These are phyloP conservation scores for Rhododendron kiyosumense DNA, from an alignment of 148 eudicot genomes.

Conservation along the genomic window DNA sequence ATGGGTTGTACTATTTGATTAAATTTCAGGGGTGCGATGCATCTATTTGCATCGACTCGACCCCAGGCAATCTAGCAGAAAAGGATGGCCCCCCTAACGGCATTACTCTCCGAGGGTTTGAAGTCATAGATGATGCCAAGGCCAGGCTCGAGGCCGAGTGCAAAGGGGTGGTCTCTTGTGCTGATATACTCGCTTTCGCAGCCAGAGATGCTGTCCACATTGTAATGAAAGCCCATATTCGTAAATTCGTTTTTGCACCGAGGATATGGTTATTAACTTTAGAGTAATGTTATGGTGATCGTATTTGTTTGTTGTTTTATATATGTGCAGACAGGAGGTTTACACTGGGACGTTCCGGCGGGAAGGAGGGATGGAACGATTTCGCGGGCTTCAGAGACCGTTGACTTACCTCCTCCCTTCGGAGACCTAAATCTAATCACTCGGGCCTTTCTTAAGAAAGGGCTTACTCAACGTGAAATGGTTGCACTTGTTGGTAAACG, in stretches of 20 bases:
- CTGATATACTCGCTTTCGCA: constrained; percentile 18
- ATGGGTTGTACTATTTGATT: not conserved
- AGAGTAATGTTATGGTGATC: not conserved
- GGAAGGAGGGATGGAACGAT: constrained; percentile 44
- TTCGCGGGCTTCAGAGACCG: constrained; percentile 33
- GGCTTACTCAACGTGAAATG: constrained; percentile 34
- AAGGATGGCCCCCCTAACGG: constrained; percentile 16
- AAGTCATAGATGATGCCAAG: constrained; percentile 13
- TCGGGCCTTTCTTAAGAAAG: constrained; percentile 29
- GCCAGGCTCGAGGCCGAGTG: constrained; percentile 14
- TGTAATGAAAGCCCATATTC: not conserved
- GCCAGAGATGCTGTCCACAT: constrained; percentile 14
- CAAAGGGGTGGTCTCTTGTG: constrained; percentile 14
- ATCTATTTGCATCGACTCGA: constrained; percentile 8
- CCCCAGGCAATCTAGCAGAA: constrained; percentile 8
- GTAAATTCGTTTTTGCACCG: not conserved
- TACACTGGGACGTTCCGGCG: constrained; percentile 34
- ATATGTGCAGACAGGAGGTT: constrained; percentile 20
- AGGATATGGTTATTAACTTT: not conserved
- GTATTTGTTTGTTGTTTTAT: not conserved
- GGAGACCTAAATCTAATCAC: constrained; percentile 23
- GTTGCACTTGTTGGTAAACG: constrained; percentile 31
- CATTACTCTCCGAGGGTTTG: constrained; percentile 12
- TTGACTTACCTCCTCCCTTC: constrained; percentile 30
- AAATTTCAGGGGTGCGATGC: constrained; percentile 13